Evolutionary conservation across 176 grass and related monocot genomes (phyloP), one percentile per base, ranked within the genome.

Genomic region (maize (Zea mays)): DNA sequence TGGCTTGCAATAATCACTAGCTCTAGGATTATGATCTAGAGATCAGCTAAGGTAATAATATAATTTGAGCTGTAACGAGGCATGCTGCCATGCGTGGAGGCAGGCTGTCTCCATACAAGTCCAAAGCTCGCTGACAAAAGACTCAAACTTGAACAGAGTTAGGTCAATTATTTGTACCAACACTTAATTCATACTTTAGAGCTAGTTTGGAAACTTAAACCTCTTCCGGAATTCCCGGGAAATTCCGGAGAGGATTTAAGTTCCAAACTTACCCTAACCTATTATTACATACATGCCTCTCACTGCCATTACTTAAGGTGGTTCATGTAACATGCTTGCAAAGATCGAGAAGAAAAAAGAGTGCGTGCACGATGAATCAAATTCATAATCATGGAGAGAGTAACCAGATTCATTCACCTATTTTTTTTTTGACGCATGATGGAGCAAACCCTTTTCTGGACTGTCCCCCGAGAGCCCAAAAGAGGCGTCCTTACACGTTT

Each of bases 401-500:
- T 58, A 59, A 47, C n/a, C 67, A 66, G 15, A 61, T 77, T 70
- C 17, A 69, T 70, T 50, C 45, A 75, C 9, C 71, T 75, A 56
- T 50, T 27, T 27, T 50, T 60, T 58, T 75, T 67, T 67, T 76
- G 61, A 39, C 7, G 39, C 40, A 44, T 78, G 45, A 35, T 49
- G 58, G 58, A 60, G 39, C 49, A 74, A 74, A 74, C 19, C 76
- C 69, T 36, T 79, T 67, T 42, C 20, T 69, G 64, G 35, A 16
- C 8, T 77, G 13, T 62, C n/a, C n/a, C 8, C 45, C 9, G 16
- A 43, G 3, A 56, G 38, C 54, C 35, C 54, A 61, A 76, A 51
- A 77, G 63, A 42, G 43, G 16, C 36, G 16, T 58, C 65, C 68
- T 77, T 77, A 62, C 73, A 84, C 43, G 58, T 52, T 36, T 77